Conservation (phyloP, 75 land plant species). For the Gnetum montanum region DNA sequence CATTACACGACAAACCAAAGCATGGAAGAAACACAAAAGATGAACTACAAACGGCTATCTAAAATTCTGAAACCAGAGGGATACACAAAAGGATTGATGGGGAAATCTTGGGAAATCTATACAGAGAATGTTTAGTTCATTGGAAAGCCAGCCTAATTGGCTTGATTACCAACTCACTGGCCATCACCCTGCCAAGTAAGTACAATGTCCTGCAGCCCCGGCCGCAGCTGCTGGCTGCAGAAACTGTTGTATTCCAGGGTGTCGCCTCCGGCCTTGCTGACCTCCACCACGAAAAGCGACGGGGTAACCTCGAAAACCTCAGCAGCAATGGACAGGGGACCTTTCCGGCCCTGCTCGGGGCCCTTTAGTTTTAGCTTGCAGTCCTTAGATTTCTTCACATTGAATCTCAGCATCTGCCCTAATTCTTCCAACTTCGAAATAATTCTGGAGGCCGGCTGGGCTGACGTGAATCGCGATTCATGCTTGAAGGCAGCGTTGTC, state of each 20-base stretch:
- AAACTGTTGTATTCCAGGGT: constrained; percentile 41
- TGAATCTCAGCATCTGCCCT: constrained; percentile 48
- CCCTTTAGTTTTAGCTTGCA: constrained; percentile 37
- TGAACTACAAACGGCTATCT: no score
- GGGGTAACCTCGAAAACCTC: constrained; percentile 57
- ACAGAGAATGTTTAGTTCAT: no score
- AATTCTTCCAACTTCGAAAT: constrained; percentile 60
- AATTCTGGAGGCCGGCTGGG: constrained; percentile 32
- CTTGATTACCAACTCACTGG: no score
- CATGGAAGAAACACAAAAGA: no score
- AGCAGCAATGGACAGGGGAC: constrained; percentile 34
- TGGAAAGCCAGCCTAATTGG: no score
- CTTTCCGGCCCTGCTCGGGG: constrained; percentile 39
- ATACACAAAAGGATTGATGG: no score
- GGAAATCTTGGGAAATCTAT: no score
- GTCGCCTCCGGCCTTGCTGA: constrained; percentile 44
- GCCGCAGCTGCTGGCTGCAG: constrained; percentile 28
- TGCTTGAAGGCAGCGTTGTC: constrained; percentile 15
- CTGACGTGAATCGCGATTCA: constrained; percentile 45
- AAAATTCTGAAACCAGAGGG: no score
- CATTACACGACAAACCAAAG: no score
- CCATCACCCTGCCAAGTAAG: constrained; percentile 29
- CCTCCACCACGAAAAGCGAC: constrained; percentile 34
- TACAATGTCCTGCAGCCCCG: constrained; percentile 35
- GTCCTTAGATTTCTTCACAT: constrained; percentile 43